phyloP scores from a whole-genome alignment of 805 yeast species.

The Torulaspora indica region DNA sequence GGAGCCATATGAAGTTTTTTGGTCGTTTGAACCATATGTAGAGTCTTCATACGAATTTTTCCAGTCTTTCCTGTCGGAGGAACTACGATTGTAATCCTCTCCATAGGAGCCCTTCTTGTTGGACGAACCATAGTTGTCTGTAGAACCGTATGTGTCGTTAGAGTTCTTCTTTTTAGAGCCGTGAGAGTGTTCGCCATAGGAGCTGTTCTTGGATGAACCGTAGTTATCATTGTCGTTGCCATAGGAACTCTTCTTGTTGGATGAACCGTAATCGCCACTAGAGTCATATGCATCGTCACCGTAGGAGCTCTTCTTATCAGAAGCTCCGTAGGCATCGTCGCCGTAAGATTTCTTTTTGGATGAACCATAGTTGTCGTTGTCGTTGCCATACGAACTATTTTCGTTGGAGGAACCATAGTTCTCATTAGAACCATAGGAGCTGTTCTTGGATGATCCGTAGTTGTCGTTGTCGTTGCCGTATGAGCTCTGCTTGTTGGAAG shows the following conservation, averaged over 20 bases:
- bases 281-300: conserved; percentile 20
- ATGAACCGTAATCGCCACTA: conserved; percentile 15
- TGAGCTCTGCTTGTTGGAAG: conserved; percentile 15
- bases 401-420: conserved; percentile 22
- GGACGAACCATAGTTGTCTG: conserved; percentile 23
- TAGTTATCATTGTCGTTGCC: conserved; percentile 13
- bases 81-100: conserved; percentile 24
- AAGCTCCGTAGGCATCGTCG: conserved; percentile 23
- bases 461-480: conserved; percentile 30
- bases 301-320: conserved; percentile 14
- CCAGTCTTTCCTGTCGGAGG: conserved; percentile 16
- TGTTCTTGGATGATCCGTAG: conserved; percentile 7
- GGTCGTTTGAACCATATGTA: conserved; percentile 15
- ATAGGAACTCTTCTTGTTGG: conserved; percentile 16
- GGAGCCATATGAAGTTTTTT: no score
- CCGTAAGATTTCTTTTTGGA: conserved; percentile 18
- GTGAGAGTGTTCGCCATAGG: no score
- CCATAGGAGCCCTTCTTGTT: conserved; percentile 26
- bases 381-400: conserved; percentile 26
- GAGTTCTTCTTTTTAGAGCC: no score
- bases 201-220: neutral
- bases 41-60: conserved; percentile 15
- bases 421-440: conserved; percentile 19
- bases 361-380: conserved; percentile 25
- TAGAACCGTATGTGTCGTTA: conserved; percentile 15